phyloP scores from a whole-genome alignment of 805 yeast genomes.

The Cyberlindnera nakhonratchasimensis region DNA sequence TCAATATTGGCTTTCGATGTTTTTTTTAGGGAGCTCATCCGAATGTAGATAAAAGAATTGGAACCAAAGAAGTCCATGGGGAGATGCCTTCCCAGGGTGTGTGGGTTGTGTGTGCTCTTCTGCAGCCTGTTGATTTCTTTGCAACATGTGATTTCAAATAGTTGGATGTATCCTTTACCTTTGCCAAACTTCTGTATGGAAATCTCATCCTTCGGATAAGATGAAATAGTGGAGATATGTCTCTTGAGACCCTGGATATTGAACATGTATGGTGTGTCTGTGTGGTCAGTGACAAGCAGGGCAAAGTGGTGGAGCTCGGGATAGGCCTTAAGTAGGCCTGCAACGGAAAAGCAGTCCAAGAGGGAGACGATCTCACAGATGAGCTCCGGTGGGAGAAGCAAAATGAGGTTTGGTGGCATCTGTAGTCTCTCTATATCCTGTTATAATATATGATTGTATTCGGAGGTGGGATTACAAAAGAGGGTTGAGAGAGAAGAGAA shows the following conservation, averaged over 20 bases:
- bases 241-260: constrained; percentile 3
- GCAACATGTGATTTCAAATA: constrained; percentile 3
- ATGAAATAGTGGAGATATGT: not conserved
- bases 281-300: constrained; percentile 5
- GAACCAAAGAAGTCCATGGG: not conserved
- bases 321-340: constrained; percentile 3
- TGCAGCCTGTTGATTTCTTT: not conserved
- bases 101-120: constrained; percentile 4
- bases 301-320: constrained; percentile 2
- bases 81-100: not conserved
- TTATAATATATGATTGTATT: too few species aligned
- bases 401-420: constrained; percentile 1
- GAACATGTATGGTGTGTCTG: constrained; percentile 2
- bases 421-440: too few species aligned
- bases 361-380: constrained; percentile 1
- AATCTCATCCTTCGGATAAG: not conserved
- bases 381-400: constrained; percentile 6
- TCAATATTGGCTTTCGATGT: constrained; percentile 4
- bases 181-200: not conserved
- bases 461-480: too few species aligned
- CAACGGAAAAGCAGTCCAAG: constrained; percentile 7
- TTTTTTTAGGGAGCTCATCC: constrained; percentile 1
- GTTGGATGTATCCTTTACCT: constrained; percentile 1
- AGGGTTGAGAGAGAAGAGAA: too few species aligned
- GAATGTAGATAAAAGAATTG: constrained; percentile 5